Percentiles rank a stretch among this genome's conserved stretches.
These are phyloP conservation scores for Urochloa ruziziensis DNA, from an alignment of 176 grass and related monocot genomes.

Conservation along the genomic window DNA sequence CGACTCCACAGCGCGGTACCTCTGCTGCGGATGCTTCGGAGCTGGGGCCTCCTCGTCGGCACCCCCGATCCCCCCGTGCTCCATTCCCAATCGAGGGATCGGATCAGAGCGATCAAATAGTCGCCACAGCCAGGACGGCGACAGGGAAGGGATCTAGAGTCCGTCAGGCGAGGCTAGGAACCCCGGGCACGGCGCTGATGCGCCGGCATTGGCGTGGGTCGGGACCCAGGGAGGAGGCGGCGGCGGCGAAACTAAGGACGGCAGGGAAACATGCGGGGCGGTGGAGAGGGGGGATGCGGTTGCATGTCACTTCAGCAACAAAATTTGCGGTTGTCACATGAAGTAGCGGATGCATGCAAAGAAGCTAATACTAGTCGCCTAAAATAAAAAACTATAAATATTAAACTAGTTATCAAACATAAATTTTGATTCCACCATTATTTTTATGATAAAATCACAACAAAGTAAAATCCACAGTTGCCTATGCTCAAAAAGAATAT, in stretches of 20 bases:
- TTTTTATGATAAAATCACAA: no score
- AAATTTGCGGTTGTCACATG: no score
- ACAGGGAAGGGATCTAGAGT: not conserved
- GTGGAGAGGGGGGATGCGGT: not conserved
- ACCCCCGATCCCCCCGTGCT: constrained; percentile 36
- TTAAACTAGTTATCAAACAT: no score
- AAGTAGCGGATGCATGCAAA: no score
- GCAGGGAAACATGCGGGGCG: not conserved
- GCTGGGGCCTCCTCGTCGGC: constrained; percentile 46
- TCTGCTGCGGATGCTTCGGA: not conserved
- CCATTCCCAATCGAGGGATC: constrained; percentile 30
- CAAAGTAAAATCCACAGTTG: no score
- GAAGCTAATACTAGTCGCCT: no score
- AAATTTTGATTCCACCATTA: no score
- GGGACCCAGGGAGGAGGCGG: not conserved
- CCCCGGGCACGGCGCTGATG: not conserved
- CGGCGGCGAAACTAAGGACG: not conserved
- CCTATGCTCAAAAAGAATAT: no score
- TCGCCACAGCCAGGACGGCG: not conserved
- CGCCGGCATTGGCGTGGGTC: not conserved
- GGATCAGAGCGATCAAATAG: not conserved
- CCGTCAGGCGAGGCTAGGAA: not conserved
- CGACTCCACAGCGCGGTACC: constrained; percentile 47
- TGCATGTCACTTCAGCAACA: no score
- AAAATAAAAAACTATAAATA: no score